These are phyloP conservation scores for Brachypodium distachyon DNA, from an alignment of 202 grass and related monocot species.

Conservation along the genomic window DNA sequence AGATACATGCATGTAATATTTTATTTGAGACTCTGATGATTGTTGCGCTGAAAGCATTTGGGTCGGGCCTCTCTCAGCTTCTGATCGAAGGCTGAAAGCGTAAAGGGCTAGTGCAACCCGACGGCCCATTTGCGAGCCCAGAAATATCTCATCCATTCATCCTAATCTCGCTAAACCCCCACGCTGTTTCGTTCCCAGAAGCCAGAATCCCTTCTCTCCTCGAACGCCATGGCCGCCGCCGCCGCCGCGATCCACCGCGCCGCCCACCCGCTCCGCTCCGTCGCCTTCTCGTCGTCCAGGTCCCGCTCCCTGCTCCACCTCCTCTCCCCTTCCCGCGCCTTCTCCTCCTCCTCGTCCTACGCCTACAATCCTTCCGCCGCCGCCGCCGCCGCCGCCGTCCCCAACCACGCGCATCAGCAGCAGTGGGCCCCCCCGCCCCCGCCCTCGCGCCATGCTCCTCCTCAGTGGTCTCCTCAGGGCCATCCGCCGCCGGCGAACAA, in stretches of 20 bases:
- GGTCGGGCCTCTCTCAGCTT: too few species aligned
- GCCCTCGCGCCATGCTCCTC: conserved; percentile 9
- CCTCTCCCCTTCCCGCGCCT: neutral
- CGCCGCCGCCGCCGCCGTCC: neutral
- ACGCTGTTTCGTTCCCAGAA: neutral
- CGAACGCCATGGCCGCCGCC: conserved; percentile 38
- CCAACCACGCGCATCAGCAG: conserved; percentile 10
- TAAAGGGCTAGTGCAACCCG: neutral
- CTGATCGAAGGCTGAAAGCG: neutral
- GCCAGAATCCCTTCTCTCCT: neutral
- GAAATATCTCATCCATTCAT: conserved; percentile 19
- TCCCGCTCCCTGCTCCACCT: conserved; percentile 20
- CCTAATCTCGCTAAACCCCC: conserved; percentile 6
- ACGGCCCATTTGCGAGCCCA: neutral
- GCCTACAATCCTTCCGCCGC: neutral
- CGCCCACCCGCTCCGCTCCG: conserved; percentile 23
- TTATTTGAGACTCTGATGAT: too few species aligned
- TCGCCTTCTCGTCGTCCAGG: conserved; percentile 22
- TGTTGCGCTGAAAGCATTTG: too few species aligned
- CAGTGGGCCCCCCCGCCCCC: conserved; percentile 8
- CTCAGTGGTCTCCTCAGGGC: conserved; percentile 22
- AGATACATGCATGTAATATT: too few species aligned
- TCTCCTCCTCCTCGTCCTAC: conserved; percentile 4
- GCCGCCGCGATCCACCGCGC: conserved; percentile 21
- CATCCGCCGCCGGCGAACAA: conserved; percentile 6